Evolutionary conservation across 2,329 filamentous ascomycete genomes (phyloP).

Genomic region (Cladophialophora exuberans): DNA sequence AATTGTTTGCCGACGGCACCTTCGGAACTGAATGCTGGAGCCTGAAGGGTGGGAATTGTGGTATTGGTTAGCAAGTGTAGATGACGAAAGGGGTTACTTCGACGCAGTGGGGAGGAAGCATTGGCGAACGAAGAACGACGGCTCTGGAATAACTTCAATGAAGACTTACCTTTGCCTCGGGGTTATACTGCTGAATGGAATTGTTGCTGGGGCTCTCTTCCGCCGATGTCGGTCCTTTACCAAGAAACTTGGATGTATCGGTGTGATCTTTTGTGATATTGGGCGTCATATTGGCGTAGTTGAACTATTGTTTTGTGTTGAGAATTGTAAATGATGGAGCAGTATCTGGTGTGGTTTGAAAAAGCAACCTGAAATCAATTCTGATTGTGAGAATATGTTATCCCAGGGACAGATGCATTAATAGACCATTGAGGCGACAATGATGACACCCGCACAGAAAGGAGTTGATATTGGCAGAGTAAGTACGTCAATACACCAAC

Average conservation of each 20-base stretch:
- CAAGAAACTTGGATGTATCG: slow-evolving; percentile 15
- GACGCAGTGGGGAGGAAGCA: neutral
- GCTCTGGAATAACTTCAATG: neutral
- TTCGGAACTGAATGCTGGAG: slow-evolving; percentile 6
- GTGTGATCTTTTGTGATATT: slow-evolving; percentile 14
- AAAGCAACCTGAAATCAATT: too few species aligned
- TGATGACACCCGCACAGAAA: too few species aligned
- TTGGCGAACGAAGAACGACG: neutral
- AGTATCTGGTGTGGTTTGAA: neutral
- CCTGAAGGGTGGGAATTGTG: neutral
- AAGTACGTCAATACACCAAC: too few species aligned
- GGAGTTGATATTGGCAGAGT: too few species aligned
- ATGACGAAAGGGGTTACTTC: too few species aligned
- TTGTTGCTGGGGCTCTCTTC: slow-evolving; percentile 12
- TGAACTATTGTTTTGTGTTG: neutral
- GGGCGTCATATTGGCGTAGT: slow-evolving; percentile 9
- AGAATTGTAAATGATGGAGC: neutral
- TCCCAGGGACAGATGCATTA: too few species aligned
- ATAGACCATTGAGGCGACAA: too few species aligned
- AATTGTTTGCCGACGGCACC: slow-evolving; percentile 23
- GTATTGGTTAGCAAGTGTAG: neutral
- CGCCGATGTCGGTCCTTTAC: slow-evolving; percentile 1
- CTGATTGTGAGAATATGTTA: too few species aligned
- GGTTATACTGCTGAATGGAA: slow-evolving; percentile 13
- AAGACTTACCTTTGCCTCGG: slow-evolving; percentile 1